A percentile compares a stretch with the other conserved stretches of the same genome.
Evolutionary conservation across 352 stramenopile species (phyloP).

Genomic region (Phytophthora macrochlamydospora): DNA sequence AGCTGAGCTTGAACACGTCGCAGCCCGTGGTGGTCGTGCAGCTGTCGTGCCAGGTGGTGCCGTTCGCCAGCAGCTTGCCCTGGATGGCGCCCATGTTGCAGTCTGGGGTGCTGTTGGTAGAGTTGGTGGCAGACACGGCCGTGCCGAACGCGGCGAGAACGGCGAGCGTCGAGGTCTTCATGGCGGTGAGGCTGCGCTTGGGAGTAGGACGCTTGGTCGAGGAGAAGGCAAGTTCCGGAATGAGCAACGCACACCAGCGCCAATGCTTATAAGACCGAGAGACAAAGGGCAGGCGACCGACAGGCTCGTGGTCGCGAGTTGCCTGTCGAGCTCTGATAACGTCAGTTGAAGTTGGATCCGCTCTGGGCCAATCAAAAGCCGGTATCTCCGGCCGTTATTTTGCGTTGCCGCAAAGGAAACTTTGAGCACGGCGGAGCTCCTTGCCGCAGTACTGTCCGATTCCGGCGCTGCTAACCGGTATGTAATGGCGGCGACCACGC

Average conservation of each 20-base stretch:
- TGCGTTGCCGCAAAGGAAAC: background rate
- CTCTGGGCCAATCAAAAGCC: background rate
- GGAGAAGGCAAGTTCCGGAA: constrained; percentile 21
- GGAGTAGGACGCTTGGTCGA: background rate
- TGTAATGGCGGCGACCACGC: no score
- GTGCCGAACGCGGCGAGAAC: constrained; percentile 18
- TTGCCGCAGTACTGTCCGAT: no score
- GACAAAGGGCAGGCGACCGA: background rate
- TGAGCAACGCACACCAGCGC: constrained; percentile 6
- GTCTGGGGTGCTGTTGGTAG: constrained; percentile 6
- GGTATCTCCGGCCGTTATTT: background rate
- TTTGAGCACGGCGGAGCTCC: no score
- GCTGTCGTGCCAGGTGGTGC: constrained; percentile 43
- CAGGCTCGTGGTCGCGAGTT: constrained; percentile 1
- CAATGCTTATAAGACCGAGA: background rate
- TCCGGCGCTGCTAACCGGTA: no score
- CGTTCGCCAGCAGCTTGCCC: constrained; percentile 53
- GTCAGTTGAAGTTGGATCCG: background rate
- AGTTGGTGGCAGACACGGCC: constrained; percentile 18
- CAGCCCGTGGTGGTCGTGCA: constrained; percentile 40
- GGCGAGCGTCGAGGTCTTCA: constrained; percentile 32
- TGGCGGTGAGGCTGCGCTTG: constrained; percentile 11
- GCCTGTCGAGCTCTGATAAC: constrained; percentile 4
- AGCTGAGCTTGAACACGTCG: constrained; percentile 49
- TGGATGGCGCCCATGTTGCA: constrained; percentile 63